Conservation (phyloP, 164 flowering plant genomes). For the Stephania cephalantha region DNA sequence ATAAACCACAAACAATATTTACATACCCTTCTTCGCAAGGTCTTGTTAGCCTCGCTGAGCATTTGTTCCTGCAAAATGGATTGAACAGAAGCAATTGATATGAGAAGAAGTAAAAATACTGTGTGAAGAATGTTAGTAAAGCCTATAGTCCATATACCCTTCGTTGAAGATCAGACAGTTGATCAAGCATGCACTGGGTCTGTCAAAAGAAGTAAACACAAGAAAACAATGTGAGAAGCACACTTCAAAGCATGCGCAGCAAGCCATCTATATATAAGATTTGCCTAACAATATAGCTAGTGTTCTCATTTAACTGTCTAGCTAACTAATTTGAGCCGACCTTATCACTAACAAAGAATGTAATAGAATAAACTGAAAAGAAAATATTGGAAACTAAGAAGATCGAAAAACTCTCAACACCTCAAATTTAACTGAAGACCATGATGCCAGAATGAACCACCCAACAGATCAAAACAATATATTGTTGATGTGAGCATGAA, state of each 20-base stretch:
- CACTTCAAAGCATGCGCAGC: too few relatives aligned
- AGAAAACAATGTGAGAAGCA: background rate
- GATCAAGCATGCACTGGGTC: slow-evolving; percentile 87
- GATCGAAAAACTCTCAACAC: background rate
- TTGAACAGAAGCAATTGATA: background rate
- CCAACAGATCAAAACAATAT: background rate
- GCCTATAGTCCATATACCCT: slow-evolving; percentile 38
- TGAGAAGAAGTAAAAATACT: background rate
- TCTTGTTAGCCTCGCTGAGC: slow-evolving; percentile 69
- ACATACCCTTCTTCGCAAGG: slow-evolving; percentile 64
- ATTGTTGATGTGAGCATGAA: background rate
- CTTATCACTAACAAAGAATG: too few relatives aligned
- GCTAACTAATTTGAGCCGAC: too few relatives aligned
- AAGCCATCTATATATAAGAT: background rate
- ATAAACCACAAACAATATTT: background rate
- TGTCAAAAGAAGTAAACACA: slow-evolving; percentile 18
- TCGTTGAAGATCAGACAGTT: slow-evolving; percentile 68
- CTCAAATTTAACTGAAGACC: background rate
- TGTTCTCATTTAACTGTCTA: too few relatives aligned
- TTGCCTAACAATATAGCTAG: background rate
- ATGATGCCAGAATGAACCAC: background rate
- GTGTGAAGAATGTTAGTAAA: background rate
- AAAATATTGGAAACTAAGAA: too few relatives aligned
- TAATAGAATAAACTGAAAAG: too few relatives aligned
- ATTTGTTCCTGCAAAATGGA: slow-evolving; percentile 57